These are phyloP conservation scores for Phytophthora sp. DNA, from an alignment of 352 stramenopile species.

Conservation along the genomic window DNA sequence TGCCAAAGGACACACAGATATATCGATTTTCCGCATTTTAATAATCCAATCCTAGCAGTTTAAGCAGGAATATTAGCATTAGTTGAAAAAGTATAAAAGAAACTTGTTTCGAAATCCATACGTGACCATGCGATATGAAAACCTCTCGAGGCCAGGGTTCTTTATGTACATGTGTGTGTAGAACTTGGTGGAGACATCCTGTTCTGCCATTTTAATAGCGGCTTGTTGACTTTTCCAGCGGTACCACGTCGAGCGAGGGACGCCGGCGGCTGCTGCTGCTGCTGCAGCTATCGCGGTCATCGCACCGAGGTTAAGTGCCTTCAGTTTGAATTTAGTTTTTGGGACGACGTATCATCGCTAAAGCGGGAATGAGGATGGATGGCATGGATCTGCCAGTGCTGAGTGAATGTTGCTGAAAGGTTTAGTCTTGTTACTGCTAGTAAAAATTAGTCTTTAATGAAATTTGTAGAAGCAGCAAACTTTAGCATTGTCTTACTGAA, in stretches of 20 bases:
- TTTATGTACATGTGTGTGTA: not conserved
- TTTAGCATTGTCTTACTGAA: not conserved
- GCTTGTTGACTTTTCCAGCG: not conserved
- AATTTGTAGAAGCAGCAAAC: not conserved
- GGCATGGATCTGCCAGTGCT: not conserved
- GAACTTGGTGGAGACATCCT: not conserved
- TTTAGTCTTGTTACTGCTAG: not conserved
- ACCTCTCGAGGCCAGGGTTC: not conserved
- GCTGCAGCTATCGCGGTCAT: not conserved
- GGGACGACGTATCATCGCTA: not conserved
- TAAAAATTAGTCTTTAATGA: not conserved
- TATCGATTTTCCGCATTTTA: slow-evolving; percentile 8
- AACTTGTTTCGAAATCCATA: too few relatives aligned
- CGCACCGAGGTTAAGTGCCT: not conserved
- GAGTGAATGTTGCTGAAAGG: not conserved
- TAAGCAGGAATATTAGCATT: not conserved
- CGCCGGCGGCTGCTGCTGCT: not conserved
- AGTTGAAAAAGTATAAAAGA: too few relatives aligned
- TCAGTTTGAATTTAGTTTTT: not conserved
- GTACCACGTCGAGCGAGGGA: not conserved
- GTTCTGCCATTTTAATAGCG: not conserved
- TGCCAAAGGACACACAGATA: slow-evolving; percentile 15
- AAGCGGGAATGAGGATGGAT: not conserved
- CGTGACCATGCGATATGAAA: not conserved
- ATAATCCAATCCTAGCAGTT: slow-evolving; percentile 11